phyloP scores from a whole-genome alignment of 352 stramenopile genomes.

The Globisporangium cylindrosporum region DNA sequence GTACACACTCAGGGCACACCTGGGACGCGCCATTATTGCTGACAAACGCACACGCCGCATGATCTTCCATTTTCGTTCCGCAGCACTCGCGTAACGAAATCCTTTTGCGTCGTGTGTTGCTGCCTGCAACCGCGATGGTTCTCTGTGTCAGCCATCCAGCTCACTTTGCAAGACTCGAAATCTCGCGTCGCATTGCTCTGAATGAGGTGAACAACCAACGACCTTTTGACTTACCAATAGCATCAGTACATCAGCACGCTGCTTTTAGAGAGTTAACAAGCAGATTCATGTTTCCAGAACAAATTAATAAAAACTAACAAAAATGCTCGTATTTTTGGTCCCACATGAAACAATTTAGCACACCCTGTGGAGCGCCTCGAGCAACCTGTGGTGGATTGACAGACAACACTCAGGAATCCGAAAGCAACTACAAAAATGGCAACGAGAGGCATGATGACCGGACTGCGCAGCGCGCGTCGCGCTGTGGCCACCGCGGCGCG shows the following conservation, averaged over 20 bases:
- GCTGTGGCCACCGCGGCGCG: not conserved
- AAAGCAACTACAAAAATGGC: not conserved
- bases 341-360: not conserved
- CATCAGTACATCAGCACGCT: not conserved
- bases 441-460: not conserved
- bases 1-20: not conserved
- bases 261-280: too few species aligned
- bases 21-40: not conserved
- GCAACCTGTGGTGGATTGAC: not conserved
- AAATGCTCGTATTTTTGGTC: not conserved
- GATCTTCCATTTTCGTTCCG: not conserved
- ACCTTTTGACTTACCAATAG: not conserved
- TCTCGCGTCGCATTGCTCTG: not conserved
- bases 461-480: constrained; percentile 6
- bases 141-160: not conserved
- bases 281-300: too few species aligned
- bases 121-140: not conserved
- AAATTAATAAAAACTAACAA: not conserved
- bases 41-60: not conserved
- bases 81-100: not conserved
- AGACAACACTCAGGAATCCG: not conserved
- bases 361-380: not conserved
- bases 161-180: not conserved
- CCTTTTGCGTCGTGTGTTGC: not conserved
- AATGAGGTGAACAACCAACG: not conserved